These are phyloP conservation scores for Phytophthora sp. DNA, from an alignment of 352 stramenopile species.

Conservation along the genomic window DNA sequence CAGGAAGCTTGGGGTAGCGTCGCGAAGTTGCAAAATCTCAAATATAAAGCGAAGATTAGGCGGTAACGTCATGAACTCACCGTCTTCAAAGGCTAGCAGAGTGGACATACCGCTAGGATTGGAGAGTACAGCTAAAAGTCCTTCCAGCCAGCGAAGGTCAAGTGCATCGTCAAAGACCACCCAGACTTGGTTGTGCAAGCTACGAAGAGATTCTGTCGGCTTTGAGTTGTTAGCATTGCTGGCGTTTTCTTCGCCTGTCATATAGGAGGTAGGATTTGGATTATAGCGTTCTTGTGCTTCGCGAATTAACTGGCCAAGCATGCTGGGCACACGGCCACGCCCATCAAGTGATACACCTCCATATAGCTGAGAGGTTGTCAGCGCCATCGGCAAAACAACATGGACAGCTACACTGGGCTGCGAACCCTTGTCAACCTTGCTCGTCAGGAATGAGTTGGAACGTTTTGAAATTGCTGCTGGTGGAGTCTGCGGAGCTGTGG, in stretches of 20 bases:
- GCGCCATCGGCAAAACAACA: slow-evolving; percentile 43
- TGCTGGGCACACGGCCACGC: slow-evolving; percentile 38
- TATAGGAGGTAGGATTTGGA: neutral
- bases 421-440: neutral
- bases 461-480: slow-evolving; percentile 1
- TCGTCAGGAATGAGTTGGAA: slow-evolving; percentile 9
- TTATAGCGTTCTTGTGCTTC: slow-evolving; percentile 38
- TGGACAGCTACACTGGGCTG: slow-evolving; percentile 10
- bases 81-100: slow-evolving; percentile 41
- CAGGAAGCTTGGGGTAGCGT: slow-evolving; percentile 44
- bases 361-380: slow-evolving; percentile 58
- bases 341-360: slow-evolving; percentile 42
- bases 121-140: slow-evolving; percentile 34
- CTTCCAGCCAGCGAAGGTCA: slow-evolving; percentile 49
- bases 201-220: neutral
- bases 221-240: neutral
- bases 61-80: slow-evolving; percentile 64
- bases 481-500: neutral
- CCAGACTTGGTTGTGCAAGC: slow-evolving; percentile 39
- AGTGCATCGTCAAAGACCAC: slow-evolving; percentile 52
- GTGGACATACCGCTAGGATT: neutral
- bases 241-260: neutral
- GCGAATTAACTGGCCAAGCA: slow-evolving; percentile 41
- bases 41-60: slow-evolving; percentile 72
- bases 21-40: slow-evolving; percentile 45